These are phyloP conservation scores for Picochlorum sp. DNA, from an alignment of 139 green algal genomes.

Conservation along the genomic window DNA sequence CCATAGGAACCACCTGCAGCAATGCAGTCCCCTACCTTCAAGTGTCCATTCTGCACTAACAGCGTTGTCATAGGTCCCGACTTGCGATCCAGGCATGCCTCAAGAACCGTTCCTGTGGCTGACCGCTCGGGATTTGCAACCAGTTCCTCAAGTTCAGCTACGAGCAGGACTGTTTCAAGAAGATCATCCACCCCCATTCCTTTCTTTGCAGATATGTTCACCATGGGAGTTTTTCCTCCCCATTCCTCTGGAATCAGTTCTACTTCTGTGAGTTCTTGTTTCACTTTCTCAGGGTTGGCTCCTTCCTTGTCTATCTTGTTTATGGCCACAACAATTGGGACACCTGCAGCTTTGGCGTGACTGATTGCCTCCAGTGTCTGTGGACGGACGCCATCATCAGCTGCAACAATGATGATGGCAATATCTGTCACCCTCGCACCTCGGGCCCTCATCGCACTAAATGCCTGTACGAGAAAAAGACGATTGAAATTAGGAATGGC, in stretches of 20 bases:
- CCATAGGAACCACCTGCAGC: slow-evolving; percentile 61
- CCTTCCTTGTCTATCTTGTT: slow-evolving; percentile 94
- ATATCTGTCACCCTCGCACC: slow-evolving; percentile 91
- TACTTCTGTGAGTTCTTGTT: slow-evolving; percentile 72
- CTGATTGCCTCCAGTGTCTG: slow-evolving; percentile 91
- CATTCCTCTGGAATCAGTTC: slow-evolving; percentile 92
- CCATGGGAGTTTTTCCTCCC: slow-evolving; percentile 84
- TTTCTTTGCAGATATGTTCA: slow-evolving; percentile 83
- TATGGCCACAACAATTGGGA: slow-evolving; percentile 82
- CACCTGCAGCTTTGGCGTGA: slow-evolving; percentile 82
- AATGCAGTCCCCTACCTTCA: slow-evolving; percentile 78
- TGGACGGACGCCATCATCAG: slow-evolving; percentile 92
- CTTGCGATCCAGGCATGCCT: slow-evolving; percentile 83
- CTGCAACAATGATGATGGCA: slow-evolving; percentile 94
- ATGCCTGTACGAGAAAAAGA: slow-evolving; percentile 53
- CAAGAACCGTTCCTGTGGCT: slow-evolving; percentile 86
- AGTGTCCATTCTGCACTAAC: slow-evolving; percentile 84
- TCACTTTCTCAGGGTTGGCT: slow-evolving; percentile 80
- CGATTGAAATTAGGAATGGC: neutral
- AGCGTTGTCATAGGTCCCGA: slow-evolving; percentile 75
- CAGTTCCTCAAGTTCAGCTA: slow-evolving; percentile 81
- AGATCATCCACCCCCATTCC: slow-evolving; percentile 69
- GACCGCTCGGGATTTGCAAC: slow-evolving; percentile 56
- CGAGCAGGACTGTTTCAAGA: slow-evolving; percentile 72
- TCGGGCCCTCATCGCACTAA: slow-evolving; percentile 92